A percentile compares a stretch with the other conserved stretches of the same genome.
Conservation (phyloP, 2,329 filamentous ascomycete species). For the Calonectria hongkongensis region DNA sequence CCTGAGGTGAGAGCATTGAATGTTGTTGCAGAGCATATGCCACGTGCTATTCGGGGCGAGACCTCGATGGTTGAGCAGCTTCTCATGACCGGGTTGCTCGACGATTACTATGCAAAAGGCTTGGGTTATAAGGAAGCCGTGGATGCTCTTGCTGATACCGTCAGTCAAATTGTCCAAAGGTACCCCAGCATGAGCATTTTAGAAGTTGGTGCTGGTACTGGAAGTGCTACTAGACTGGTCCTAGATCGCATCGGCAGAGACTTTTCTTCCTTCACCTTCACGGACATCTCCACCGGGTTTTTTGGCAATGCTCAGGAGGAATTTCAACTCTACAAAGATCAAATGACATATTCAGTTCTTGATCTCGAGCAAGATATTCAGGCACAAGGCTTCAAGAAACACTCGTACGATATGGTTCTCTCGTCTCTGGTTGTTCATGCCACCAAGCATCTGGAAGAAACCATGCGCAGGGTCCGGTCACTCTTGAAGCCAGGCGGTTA, state of each 20-base stretch:
- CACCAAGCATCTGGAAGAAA: not conserved
- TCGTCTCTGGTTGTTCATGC: conserved; percentile 4
- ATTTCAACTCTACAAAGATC: not conserved
- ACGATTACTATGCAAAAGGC: conserved; percentile 12
- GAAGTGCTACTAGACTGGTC: conserved; percentile 2
- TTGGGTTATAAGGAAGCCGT: conserved; percentile 1
- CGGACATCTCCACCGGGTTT: conserved; percentile 13
- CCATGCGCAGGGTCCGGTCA: conserved; percentile 9
- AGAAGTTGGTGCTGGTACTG: conserved; percentile 25
- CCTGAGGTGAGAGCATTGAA: conserved; percentile 7
- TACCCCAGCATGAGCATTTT: conserved; percentile 13
- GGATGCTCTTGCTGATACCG: conserved; percentile 2
- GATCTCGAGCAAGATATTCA: conserved; percentile 13
- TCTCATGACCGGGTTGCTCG: not conserved
- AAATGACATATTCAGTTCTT: not conserved
- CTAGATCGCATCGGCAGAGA: not conserved
- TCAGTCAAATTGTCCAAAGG: conserved; percentile 16
- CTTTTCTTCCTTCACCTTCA: conserved; percentile 28
- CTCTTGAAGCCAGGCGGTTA: conserved; percentile 24
- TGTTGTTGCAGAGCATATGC: conserved; percentile 8
- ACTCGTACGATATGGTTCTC: conserved; percentile 15
- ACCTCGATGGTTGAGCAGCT: conserved; percentile 12
- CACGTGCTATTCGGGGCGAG: not conserved
- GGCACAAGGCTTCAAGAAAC: conserved; percentile 22
- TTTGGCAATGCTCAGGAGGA: conserved; percentile 10